These are phyloP conservation scores for Rhizopus stolonifer DNA, from an alignment of 371 early-diverging fungal genomes.

Conservation along the genomic window DNA sequence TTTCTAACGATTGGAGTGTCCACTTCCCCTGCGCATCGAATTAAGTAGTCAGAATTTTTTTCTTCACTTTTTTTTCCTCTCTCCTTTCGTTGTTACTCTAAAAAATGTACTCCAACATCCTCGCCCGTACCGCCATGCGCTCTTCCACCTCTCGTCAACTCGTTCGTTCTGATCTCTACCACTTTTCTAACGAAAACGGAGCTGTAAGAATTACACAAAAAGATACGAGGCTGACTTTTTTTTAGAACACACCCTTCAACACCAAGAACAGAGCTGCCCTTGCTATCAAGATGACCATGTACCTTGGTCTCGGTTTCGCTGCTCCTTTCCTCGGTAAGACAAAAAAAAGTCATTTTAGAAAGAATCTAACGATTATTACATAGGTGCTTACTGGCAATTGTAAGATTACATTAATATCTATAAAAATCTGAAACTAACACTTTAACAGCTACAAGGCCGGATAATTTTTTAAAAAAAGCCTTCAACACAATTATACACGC, in stretches of 20 bases:
- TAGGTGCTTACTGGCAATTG: conserved; percentile 49
- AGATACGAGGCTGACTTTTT: not conserved
- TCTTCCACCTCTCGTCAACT: conserved; percentile 39
- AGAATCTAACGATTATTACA: not conserved
- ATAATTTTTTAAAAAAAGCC: conserved; percentile 17
- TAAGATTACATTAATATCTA: conserved; percentile 20
- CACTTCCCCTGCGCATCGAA: too few relatives aligned
- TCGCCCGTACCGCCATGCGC: conserved; percentile 52
- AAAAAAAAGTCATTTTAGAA: not conserved
- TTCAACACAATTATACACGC: not conserved
- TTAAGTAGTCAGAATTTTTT: too few relatives aligned
- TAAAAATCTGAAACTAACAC: not conserved
- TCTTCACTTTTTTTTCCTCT: not conserved
- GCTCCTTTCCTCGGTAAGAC: conserved; percentile 58
- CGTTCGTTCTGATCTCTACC: conserved; percentile 51
- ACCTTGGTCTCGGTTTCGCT: conserved; percentile 55
- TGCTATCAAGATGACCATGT: conserved; percentile 53
- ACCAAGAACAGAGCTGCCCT: conserved; percentile 62
- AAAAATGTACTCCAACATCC: conserved; percentile 45
- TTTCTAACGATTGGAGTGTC: too few relatives aligned
- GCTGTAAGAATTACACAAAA: conserved; percentile 23
- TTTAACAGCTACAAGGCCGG: conserved; percentile 43
- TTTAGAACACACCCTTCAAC: conserved; percentile 62
- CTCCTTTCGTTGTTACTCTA: not conserved
- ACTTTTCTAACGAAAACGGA: conserved; percentile 49